phyloP scores from a whole-genome alignment of 495 filamentous ascomycete genomes.

The Usnea hakonensis region DNA sequence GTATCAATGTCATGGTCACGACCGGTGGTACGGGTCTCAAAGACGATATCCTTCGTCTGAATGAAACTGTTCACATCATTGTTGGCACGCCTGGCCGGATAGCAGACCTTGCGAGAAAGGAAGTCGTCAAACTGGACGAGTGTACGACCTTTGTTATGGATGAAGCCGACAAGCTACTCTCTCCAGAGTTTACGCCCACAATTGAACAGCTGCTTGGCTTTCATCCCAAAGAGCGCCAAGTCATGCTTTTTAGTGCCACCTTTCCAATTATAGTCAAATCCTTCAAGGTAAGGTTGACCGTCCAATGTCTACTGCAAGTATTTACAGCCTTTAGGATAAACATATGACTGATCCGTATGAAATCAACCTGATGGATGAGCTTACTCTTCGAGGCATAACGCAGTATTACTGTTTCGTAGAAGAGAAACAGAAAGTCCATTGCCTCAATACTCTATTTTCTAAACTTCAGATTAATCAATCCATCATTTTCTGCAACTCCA shows the following conservation, averaged over 20 bases:
- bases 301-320: conserved; percentile 1
- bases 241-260: conserved; percentile 98
- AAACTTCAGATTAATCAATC: conserved; percentile 99
- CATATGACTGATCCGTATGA: conserved; percentile 94
- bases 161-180: conserved; percentile 95
- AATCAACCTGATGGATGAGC: conserved; percentile 99
- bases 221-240: conserved; percentile 91
- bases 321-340: conserved; percentile 54
- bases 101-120: conserved; percentile 87
- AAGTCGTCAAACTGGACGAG: conserved; percentile 90
- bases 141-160: conserved; percentile 99
- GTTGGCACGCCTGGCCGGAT: conserved; percentile 96
- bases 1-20: conserved; percentile 97
- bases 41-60: conserved; percentile 93
- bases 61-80: conserved; percentile 92
- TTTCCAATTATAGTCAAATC: conserved; percentile 93
- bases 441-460: conserved; percentile 95
- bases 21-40: conserved; percentile 91
- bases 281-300: conserved; percentile 59
- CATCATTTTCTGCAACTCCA: conserved; percentile 99
- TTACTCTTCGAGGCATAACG: conserved; percentile 94
- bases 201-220: conserved; percentile 92
- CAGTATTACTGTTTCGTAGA: conserved; percentile 99
- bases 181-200: conserved; percentile 90
- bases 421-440: conserved; percentile 99